Evolutionary conservation across 768 basidiomycete genomes (phyloP), one percentile per base, ranked within the genome.

Genomic region (Amanita rubescens): DNA sequence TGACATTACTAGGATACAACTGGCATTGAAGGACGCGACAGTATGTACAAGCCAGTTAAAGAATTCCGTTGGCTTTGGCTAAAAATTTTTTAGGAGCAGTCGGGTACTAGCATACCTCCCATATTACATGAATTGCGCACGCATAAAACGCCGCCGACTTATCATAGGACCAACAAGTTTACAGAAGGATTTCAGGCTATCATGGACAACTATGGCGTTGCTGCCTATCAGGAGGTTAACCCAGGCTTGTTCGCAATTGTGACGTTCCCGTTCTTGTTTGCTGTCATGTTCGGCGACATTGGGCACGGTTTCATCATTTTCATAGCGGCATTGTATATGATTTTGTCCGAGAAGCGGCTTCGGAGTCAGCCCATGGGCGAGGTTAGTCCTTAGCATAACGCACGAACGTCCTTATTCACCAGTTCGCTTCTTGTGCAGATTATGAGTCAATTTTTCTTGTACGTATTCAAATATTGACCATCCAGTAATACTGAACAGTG

Each of bases 261-360:
- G 60, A 96, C 94, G 1, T 96, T 96, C 82, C 96, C 96, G 0
- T 98, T 99, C 82, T 71, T 99, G 59, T 99, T 98, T 62, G 95
- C 93, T 4, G 91, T 99, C 72, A 99, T 99, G 96, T 99, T 99
- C 65, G 96, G 96, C 62, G 96, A 99, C 69, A 90, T 98, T 63
- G 96, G 96, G 3, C 96, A 99, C 70, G 96, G 93, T 27, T 73
- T 81, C 56, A 83, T 98, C 63, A 87, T 90, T 61, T 77, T 88
- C 58, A 63, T 78, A 38, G 81, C 85, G 15, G 95, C 91, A 3
- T 54, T 85, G 1, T 83, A 80, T 55, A 93, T 98, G 90, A 92
- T 97, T 64, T 52, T 87, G 51, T 74, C 79, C n/a, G 96, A 99
- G 71, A 82, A 78, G 68, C 84, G 80, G 63, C 76, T 92, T 64